Conservation (phyloP, 2,329 filamentous ascomycete species). For the Colletotrichum somersetense region DNA sequence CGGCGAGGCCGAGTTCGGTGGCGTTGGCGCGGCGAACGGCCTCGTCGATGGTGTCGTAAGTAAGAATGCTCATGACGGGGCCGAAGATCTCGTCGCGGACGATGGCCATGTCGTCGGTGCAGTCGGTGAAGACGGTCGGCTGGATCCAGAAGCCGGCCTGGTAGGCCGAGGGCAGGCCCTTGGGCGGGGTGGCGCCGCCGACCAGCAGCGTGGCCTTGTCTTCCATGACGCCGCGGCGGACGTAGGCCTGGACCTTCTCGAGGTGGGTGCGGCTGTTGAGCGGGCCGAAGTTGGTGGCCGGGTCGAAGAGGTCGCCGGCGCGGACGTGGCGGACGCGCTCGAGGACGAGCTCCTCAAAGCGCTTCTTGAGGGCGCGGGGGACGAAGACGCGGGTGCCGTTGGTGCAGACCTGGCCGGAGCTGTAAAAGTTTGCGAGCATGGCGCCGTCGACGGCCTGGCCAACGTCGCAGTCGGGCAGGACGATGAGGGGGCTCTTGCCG, state of each 20-base stretch:
- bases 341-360: conserved; percentile 77
- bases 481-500: conserved; percentile 84
- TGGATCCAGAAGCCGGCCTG: conserved; percentile 83
- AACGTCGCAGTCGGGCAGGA: conserved; percentile 83
- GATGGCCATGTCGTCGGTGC: conserved; percentile 85
- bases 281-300: conserved; percentile 84
- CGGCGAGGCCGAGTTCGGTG: conserved; percentile 83
- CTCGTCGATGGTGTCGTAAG: conserved; percentile 78
- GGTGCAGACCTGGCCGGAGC: conserved; percentile 91
- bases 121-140: conserved; percentile 89
- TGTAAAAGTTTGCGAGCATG: conserved; percentile 96
- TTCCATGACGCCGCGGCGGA: conserved; percentile 77
- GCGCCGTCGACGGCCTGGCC: conserved; percentile 87
- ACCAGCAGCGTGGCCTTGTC: conserved; percentile 81
- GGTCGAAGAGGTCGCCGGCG: conserved; percentile 78
- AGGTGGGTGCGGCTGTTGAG: conserved; percentile 80
- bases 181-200: conserved; percentile 74
- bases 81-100: conserved; percentile 89
- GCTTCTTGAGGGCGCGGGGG: conserved; percentile 71
- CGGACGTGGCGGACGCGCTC: conserved; percentile 84
- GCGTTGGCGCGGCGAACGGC: conserved; percentile 80
- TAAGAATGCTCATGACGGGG: conserved; percentile 84
- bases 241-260: conserved; percentile 83
- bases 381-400: conserved; percentile 93
- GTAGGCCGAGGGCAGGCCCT: conserved; percentile 61